Evolutionary conservation across 169 alveolate species (phyloP).

Genomic region (Babesia sp.): DNA sequence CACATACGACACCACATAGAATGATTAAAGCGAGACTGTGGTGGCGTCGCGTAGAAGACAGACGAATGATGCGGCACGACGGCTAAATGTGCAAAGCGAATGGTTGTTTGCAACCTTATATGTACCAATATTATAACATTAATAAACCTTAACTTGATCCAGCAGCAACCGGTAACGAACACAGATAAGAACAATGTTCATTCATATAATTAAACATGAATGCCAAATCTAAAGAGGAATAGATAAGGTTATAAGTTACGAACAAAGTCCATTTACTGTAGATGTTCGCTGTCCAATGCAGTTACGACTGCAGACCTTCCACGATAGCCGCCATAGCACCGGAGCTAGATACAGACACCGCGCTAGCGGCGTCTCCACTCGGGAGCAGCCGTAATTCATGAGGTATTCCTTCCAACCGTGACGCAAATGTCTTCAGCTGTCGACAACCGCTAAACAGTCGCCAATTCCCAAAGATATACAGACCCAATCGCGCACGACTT

Average conservation of each 20-base stretch:
- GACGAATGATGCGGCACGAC: too few species aligned
- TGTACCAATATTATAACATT: too few species aligned
- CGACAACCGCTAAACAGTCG: conserved; percentile 46
- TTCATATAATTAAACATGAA: too few species aligned
- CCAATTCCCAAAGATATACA: conserved; percentile 81
- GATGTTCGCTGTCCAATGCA: too few species aligned
- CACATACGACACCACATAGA: not conserved
- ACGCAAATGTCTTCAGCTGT: conserved; percentile 47
- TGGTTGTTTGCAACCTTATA: too few species aligned
- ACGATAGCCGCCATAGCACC: conserved; percentile 20
- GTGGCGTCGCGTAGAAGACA: not conserved
- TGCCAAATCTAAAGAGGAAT: too few species aligned
- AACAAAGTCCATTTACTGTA: too few species aligned
- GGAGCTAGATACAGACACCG: conserved; percentile 28
- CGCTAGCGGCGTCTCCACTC: not conserved
- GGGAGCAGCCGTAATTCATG: conserved; percentile 24
- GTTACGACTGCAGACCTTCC: not conserved
- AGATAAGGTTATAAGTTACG: too few species aligned
- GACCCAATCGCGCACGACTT: conserved; percentile 92
- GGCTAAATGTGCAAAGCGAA: too few species aligned
- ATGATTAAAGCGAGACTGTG: not conserved
- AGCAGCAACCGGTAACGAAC: too few species aligned
- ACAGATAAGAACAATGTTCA: too few species aligned
- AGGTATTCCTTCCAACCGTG: conserved; percentile 13
- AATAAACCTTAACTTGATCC: too few species aligned